These are phyloP conservation scores for Taiozyma sp. DNA, from an alignment of 1,139 yeast genomes.

Conservation along the genomic window DNA sequence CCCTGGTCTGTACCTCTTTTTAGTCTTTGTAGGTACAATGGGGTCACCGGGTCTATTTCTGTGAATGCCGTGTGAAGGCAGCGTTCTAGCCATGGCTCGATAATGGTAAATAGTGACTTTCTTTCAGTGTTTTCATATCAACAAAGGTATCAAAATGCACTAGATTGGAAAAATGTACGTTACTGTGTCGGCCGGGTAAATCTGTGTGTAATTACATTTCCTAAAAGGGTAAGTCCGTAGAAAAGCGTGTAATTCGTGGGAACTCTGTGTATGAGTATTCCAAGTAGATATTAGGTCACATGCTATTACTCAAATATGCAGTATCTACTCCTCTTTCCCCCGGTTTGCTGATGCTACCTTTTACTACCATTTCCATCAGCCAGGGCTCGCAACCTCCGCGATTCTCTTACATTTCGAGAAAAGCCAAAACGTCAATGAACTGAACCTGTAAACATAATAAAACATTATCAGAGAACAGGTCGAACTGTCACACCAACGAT, in stretches of 20 bases:
- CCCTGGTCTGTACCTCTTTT: constrained; percentile 65
- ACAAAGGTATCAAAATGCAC: not conserved
- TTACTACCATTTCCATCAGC: not conserved
- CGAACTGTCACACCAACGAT: constrained; percentile 17
- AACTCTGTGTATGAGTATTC: no score
- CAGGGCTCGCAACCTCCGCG: not conserved
- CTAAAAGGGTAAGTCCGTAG: constrained; percentile 7
- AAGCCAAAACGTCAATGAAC: not conserved
- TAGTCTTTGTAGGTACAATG: constrained; percentile 27
- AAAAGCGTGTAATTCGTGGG: not conserved
- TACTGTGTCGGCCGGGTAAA: constrained; percentile 15
- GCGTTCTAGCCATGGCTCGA: constrained; percentile 10
- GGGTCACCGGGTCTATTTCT: constrained; percentile 52
- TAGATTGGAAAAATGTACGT: not conserved
- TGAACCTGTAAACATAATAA: not conserved
- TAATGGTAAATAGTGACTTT: not conserved
- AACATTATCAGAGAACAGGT: not conserved
- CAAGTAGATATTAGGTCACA: not conserved
- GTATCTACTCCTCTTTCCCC: no score
- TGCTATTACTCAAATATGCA: no score
- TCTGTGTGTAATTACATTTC: constrained; percentile 3
- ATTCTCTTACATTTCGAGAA: not conserved
- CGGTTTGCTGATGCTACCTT: no score
- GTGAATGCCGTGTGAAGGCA: constrained; percentile 30
- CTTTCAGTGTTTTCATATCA: not conserved